A percentile compares a stretch with the other conserved stretches of the same genome.
Conservation (phyloP, 805 yeast genomes). For the Scheffersomyces coipomensis region DNA sequence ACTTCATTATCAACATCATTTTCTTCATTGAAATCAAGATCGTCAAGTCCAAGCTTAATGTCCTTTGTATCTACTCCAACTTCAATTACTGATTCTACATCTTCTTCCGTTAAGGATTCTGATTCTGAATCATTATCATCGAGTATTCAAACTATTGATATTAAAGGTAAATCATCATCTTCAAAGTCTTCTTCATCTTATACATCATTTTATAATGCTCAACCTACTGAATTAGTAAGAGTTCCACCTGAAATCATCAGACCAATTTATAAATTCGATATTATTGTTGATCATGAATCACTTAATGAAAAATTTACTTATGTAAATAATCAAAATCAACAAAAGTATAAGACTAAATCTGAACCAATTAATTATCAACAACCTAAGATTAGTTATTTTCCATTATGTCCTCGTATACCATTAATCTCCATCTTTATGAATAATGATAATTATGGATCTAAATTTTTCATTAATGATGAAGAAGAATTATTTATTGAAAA, state of each 20-base stretch:
- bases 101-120: conserved; percentile 27
- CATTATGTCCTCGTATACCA: conserved; percentile 25
- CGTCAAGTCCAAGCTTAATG: conserved; percentile 38
- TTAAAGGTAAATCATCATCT: conserved; percentile 1
- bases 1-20: conserved; percentile 34
- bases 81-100: conserved; percentile 33
- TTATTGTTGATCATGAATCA: conserved; percentile 42
- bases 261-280: conserved; percentile 47
- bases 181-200: background rate
- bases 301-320: conserved; percentile 28
- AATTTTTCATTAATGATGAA: conserved; percentile 30
- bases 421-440: conserved; percentile 29
- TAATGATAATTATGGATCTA: conserved; percentile 26
- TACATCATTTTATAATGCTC: conserved; percentile 7
- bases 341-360: background rate
- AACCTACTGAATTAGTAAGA: conserved; percentile 36
- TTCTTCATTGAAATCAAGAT: conserved; percentile 27
- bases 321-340: conserved; percentile 13
- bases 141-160: conserved; percentile 3
- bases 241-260: conserved; percentile 45
- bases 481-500: conserved; percentile 16
- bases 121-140: conserved; percentile 21
- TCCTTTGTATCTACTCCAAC: conserved; percentile 37
- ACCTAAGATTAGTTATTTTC: conserved; percentile 9
- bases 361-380: background rate